Conservation (phyloP, 345 rosid genomes). For the Gossypium turneri region DNA sequence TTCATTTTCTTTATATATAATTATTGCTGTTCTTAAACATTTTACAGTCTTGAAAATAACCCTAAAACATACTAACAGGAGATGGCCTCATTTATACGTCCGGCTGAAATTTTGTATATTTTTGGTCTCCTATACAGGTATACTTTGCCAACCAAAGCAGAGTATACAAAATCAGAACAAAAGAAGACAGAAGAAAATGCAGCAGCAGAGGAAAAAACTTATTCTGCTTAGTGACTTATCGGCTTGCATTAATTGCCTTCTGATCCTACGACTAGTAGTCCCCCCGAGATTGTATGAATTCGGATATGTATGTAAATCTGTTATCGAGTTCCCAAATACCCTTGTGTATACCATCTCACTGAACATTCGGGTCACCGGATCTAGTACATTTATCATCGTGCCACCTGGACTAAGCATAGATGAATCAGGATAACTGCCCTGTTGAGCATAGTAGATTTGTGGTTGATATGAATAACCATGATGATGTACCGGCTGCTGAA, state of each 20-base stretch:
- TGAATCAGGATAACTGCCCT: conserved; percentile 34
- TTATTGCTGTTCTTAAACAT: too few species aligned
- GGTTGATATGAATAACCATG: conserved; percentile 22
- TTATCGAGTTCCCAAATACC: conserved; percentile 48
- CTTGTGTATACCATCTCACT: conserved; percentile 65
- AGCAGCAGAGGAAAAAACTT: conserved; percentile 70
- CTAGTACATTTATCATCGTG: conserved; percentile 28
- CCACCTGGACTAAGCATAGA: conserved; percentile 36
- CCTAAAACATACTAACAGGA: not conserved
- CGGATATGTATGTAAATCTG: conserved; percentile 44
- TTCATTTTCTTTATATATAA: not conserved
- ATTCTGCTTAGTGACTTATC: conserved; percentile 71
- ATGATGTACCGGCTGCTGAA: conserved; percentile 26
- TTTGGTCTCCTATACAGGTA: conserved; percentile 8
- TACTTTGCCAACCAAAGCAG: not conserved
- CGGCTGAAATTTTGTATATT: conserved; percentile 5
- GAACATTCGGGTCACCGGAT: conserved; percentile 57
- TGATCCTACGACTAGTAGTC: conserved; percentile 48
- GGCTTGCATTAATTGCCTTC: conserved; percentile 70
- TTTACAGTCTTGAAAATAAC: not conserved
- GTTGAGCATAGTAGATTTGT: conserved; percentile 29
- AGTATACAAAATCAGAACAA: conserved; percentile 44
- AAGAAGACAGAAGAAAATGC: conserved; percentile 59
- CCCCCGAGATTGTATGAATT: conserved; percentile 48
- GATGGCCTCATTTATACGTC: not conserved